phyloP scores from a whole-genome alignment of 2,329 filamentous ascomycete species.

The Venturia asperata region DNA sequence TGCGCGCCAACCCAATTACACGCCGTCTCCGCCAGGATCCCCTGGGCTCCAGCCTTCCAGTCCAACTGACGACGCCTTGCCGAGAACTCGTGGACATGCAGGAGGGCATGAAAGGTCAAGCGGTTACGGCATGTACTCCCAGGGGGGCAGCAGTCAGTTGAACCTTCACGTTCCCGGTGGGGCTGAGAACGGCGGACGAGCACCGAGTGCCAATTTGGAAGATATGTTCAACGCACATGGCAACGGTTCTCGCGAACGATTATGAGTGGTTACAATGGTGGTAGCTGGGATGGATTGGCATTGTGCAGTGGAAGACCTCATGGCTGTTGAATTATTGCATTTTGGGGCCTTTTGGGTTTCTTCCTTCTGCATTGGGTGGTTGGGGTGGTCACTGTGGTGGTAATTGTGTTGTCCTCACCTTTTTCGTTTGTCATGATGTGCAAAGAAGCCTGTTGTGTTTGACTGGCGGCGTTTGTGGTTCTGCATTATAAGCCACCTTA shows the following conservation, averaged over 20 bases:
- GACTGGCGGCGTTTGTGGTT: neutral
- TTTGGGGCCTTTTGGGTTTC: neutral
- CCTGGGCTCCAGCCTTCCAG: constrained; percentile 29
- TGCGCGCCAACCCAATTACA: constrained; percentile 18
- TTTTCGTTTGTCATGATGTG: neutral
- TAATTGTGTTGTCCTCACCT: neutral
- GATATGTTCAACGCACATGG: constrained; percentile 59
- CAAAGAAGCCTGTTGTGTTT: neutral
- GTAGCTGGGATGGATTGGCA: neutral
- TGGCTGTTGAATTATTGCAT: neutral
- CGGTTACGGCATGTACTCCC: constrained; percentile 25
- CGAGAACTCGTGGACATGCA: constrained; percentile 29
- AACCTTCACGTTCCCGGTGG: constrained; percentile 52
- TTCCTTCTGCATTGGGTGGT: neutral
- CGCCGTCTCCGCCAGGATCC: constrained; percentile 31
- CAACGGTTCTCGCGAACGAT: neutral
- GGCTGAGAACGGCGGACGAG: constrained; percentile 53
- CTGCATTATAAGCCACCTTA: neutral
- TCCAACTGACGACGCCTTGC: neutral
- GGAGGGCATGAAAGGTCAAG: constrained; percentile 30
- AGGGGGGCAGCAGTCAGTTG: constrained; percentile 55
- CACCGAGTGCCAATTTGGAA: constrained; percentile 84
- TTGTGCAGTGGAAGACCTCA: neutral
- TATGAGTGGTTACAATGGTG: neutral
- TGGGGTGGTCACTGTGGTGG: neutral